Conservation (phyloP, 768 basidiomycete genomes). For the Podaxis pistillaris region DNA sequence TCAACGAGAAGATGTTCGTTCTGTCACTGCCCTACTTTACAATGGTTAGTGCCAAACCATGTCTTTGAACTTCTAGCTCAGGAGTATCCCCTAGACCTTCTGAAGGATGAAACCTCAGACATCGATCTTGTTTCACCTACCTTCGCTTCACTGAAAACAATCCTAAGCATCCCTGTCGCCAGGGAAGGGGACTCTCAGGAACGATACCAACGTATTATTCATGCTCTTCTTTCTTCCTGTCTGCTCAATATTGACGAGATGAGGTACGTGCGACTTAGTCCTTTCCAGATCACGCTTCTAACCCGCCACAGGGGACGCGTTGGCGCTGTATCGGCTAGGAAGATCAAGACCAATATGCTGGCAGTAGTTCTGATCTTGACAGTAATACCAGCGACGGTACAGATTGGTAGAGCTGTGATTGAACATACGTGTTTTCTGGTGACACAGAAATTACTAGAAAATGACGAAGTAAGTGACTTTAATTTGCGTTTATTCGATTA, state of each 20-base stretch:
- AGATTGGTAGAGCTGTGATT: constrained; percentile 69
- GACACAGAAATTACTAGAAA: constrained; percentile 72
- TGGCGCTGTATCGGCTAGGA: constrained; percentile 72
- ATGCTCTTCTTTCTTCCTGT: constrained; percentile 84
- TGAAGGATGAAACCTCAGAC: constrained; percentile 83
- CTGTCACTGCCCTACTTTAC: constrained; percentile 78
- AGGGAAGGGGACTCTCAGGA: constrained; percentile 40
- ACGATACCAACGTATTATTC: constrained; percentile 59
- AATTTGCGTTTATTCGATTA: background rate
- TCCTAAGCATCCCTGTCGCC: constrained; percentile 56
- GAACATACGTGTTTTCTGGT: constrained; percentile 87
- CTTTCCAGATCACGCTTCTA: background rate
- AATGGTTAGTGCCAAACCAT: constrained; percentile 45
- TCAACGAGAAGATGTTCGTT: constrained; percentile 73
- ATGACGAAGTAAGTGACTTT: constrained; percentile 53
- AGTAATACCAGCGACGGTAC: constrained; percentile 62
- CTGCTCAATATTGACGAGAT: constrained; percentile 88
- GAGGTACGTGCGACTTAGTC: constrained; percentile 53
- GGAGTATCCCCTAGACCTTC: constrained; percentile 48
- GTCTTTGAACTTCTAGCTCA: background rate
- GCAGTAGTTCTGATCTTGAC: constrained; percentile 86
- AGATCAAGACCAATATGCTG: constrained; percentile 88
- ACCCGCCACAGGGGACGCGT: constrained; percentile 62
- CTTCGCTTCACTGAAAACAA: constrained; percentile 72
- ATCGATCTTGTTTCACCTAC: constrained; percentile 80